Base-by-base conservation (phyloP, 495 filamentous ascomycete genomes). In the Cercophora newfieldiana region DNA sequence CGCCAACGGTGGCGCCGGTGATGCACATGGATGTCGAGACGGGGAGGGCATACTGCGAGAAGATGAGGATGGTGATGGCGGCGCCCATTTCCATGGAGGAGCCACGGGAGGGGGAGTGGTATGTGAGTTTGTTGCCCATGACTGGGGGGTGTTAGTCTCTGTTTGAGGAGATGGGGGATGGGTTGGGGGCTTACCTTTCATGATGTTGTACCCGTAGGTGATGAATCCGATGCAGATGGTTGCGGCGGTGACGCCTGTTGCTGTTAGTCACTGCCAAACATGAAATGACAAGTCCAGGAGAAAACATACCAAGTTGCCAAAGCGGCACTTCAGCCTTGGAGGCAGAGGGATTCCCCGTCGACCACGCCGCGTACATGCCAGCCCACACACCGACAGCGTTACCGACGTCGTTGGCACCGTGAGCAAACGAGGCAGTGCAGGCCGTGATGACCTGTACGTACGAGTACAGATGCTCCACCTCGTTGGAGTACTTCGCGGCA, bases 371-470 rank as follows among this genome's bases (percentile, higher is more conserved):
- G 82, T 88, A 93, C 71, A 91, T 88, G 64, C 85, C 87, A 28
- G 89, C 87, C 79, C 84, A 91, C 48, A 89, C 89, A 12, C 91
- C 91, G 64, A 92, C 86, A 3, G 91, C 88, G 79, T 92, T 92
- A 31, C 86, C 82, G 63, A 94, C 86, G 74, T 94, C 91, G 75
- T 94, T 94, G 70, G 90, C 88, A 59, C 91, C 91, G 78, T 94
- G 91, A 2, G 90, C 87, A 63, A 94, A 91, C 1, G 89, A 91
- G 6, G 88, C 87, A 25, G 89, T 91, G 75, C 85, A 86, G 58
- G 90, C 90, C 19, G 89, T 92, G 51, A 91, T 66, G 64, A 93
- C 75, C 79, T 94, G 90, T 65, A 91, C 77, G 79, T 90, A 92
- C 19, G 89, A 89, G 78, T 89, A 93, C 31, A 85, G 83, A 77